Evolutionary conservation across 169 alveolate genomes (phyloP), one percentile per base, ranked within the genome.

Genomic region (Plasmodium malariae): DNA sequence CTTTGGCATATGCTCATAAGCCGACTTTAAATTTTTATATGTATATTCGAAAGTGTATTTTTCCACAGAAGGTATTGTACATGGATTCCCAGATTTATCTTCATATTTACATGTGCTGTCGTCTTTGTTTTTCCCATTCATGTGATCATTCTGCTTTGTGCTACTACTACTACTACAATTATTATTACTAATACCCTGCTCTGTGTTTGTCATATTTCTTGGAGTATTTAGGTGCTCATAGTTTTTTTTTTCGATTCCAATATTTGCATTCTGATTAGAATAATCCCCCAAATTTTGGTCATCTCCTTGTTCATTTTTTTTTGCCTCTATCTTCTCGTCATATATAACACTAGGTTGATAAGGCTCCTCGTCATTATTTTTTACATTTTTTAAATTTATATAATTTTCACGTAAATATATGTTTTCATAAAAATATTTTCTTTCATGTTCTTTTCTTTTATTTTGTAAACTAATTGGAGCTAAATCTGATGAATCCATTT

Each of bases 401-500:
- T 48, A 65, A 65, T 55, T 63, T n/a, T 65, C 90, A n/a, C 90
- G 80, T 11, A 80, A 55, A 57, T 80, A 80, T 19, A 80, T 65
- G 17, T 67, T 80, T 80, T 80, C 90, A 51, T 80, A 80, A 40
- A 80, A 80, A 57, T 80, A 80, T 9, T 80, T 80, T 40, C 69
- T 80, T 57, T 80, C 90, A 37, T 80, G 80, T n/a, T 80, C 90
- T 55, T 54, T 80, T 36, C 90, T 80, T 51, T 80, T 80, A 70
- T 80, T 80, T 34, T 80, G 76, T 57, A 80, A 43, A 21, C 90
- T 80, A 17, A 65, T 80, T 7, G 90, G 90, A n/a, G 90, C 90
- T 80, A 80, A 65, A 49, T 80, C 90, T 1, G 90, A 80, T 21
- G 90, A 30, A 55, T 80, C 80, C 90, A 80, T 80, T 0, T 59